Evolutionary conservation across 805 yeast genomes (phyloP).

Genomic region (Helenozyma rhizophorensis): DNA sequence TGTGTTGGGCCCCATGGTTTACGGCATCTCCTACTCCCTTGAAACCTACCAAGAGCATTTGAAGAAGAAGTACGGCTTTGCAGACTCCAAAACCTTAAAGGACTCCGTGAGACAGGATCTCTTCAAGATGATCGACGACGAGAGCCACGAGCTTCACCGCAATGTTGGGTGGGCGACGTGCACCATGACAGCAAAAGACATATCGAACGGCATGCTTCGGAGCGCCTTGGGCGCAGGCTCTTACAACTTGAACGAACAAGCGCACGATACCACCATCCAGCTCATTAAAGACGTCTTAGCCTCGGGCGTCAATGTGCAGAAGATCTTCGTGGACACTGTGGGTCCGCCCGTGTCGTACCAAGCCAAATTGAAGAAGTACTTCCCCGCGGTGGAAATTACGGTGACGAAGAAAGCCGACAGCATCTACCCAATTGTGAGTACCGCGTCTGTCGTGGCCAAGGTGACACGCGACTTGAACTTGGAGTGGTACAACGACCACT

Average conservation of each 20-base stretch:
- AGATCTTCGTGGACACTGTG: constrained; percentile 89
- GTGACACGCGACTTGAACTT: constrained; percentile 82
- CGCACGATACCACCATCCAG: constrained; percentile 88
- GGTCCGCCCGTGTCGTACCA: constrained; percentile 91
- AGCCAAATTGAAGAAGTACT: constrained; percentile 60
- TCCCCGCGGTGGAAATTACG: constrained; percentile 67
- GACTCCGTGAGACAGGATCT: constrained; percentile 64
- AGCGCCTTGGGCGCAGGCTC: constrained; percentile 45
- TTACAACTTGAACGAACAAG: constrained; percentile 88
- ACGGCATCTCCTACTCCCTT: constrained; percentile 78
- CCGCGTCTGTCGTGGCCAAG: constrained; percentile 94
- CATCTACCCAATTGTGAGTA: constrained; percentile 83
- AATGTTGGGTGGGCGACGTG: constrained; percentile 88
- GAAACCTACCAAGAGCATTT: constrained; percentile 46
- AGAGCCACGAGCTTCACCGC: constrained; percentile 38
- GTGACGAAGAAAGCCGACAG: constrained; percentile 97
- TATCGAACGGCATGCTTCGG: constrained; percentile 82
- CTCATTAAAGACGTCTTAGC: constrained; percentile 64
- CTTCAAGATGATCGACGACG: constrained; percentile 53
- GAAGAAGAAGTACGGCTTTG: constrained; percentile 66
- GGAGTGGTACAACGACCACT: constrained; percentile 25
- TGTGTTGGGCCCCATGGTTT: constrained; percentile 96
- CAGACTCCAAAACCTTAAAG: constrained; percentile 85
- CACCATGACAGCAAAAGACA: constrained; percentile 81
- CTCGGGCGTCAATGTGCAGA: constrained; percentile 58